Conservation (phyloP, 768 basidiomycete genomes). For the Cyathus striatus region DNA sequence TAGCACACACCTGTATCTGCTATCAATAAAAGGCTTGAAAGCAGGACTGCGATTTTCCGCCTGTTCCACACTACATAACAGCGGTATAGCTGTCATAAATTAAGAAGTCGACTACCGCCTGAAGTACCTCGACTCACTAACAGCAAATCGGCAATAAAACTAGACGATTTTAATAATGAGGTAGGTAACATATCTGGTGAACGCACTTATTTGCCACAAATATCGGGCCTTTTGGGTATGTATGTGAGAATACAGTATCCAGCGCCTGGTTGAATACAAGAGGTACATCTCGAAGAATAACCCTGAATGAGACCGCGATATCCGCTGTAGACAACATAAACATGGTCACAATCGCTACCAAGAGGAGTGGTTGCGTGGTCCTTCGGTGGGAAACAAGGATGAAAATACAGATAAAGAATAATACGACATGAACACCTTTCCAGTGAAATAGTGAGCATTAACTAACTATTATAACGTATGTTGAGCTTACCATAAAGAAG, state of each 20-base stretch:
- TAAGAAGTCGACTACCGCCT: neutral
- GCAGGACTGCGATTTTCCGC: conserved; percentile 8
- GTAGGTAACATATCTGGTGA: no score
- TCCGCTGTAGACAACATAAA: conserved; percentile 10
- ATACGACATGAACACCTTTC: conserved; percentile 6
- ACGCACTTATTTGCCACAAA: conserved; percentile 6
- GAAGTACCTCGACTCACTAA: no score
- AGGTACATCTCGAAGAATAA: conserved; percentile 2
- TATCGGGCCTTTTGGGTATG: conserved; percentile 2
- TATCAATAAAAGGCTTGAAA: conserved; percentile 8
- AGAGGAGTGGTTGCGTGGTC: conserved; percentile 3
- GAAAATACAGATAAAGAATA: conserved; percentile 5
- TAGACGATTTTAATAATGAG: conserved; percentile 3
- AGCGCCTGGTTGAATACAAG: conserved; percentile 1
- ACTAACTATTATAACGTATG: neutral
- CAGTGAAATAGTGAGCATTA: neutral
- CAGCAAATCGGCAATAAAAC: conserved; percentile 5
- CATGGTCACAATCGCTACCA: conserved; percentile 5
- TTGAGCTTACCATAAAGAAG: neutral
- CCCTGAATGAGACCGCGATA: conserved; percentile 7
- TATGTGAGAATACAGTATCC: neutral
- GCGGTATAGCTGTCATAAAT: neutral
- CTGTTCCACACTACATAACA: conserved; percentile 13
- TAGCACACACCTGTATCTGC: conserved; percentile 10
- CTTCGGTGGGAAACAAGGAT: conserved; percentile 3